Evolutionary conservation across 306 rosid genomes (phyloP).

Genomic region (Vigna mungo): DNA sequence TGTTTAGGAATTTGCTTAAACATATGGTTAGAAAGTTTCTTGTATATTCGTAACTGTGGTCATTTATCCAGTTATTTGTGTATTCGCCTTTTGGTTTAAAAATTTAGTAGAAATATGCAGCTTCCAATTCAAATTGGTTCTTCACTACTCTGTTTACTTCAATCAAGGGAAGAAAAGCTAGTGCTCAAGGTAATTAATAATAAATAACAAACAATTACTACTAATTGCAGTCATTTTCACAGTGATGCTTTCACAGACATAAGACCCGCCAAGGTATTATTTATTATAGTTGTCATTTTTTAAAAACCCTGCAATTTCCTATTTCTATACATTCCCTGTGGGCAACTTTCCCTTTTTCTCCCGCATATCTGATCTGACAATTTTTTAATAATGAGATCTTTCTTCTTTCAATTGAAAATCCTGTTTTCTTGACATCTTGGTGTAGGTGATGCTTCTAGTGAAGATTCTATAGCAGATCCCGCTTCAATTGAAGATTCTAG

Average conservation of each 20-base stretch:
- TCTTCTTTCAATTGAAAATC: constrained; percentile 1
- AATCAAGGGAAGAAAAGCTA: constrained; percentile 27
- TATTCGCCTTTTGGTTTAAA: too few species aligned
- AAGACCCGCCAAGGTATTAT: not conserved
- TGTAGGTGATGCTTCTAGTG: constrained; percentile 35
- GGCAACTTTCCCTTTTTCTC: constrained; percentile 3
- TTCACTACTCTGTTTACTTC: constrained; percentile 31
- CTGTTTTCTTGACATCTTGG: constrained; percentile 30
- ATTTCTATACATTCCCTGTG: not conserved
- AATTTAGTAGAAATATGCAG: not conserved
- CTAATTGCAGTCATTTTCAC: not conserved
- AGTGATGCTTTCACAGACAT: not conserved
- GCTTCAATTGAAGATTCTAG: constrained; percentile 26
- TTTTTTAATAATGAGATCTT: constrained; percentile 17
- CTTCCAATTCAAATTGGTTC: constrained; percentile 44
- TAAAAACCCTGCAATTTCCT: not conserved
- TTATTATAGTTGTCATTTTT: not conserved
- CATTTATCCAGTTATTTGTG: too few species aligned
- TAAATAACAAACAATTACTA: not conserved
- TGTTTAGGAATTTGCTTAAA: not conserved
- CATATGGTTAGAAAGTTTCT: too few species aligned
- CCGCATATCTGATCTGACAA: not conserved
- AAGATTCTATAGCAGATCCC: not conserved
- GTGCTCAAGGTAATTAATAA: constrained; percentile 31
- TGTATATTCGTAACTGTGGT: too few species aligned